Evolutionary conservation across 345 rosid species (phyloP).

Genomic region (Aquilaria sinensis): DNA sequence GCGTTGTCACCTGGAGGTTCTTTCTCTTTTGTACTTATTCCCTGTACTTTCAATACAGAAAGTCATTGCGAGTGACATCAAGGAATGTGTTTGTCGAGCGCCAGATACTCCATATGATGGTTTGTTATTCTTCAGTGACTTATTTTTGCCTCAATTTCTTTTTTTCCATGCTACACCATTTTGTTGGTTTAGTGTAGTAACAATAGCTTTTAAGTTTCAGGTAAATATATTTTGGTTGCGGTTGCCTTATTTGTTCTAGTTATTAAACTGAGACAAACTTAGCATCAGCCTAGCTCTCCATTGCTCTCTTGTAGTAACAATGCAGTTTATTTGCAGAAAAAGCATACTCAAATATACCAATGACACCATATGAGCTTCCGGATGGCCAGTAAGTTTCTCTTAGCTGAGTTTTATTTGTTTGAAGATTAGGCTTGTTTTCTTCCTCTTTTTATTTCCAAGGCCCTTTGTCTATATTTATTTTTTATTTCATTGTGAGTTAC

Average conservation of each 20-base stretch:
- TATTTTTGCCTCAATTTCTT: too few species aligned
- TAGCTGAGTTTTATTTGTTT: background rate
- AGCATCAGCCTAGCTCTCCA: too few species aligned
- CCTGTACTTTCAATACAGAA: conserved; percentile 47
- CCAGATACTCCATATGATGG: conserved; percentile 99
- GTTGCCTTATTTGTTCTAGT: too few species aligned
- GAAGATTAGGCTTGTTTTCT: background rate
- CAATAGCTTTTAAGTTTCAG: too few species aligned
- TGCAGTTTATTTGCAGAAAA: conserved; percentile 43
- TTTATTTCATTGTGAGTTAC: background rate
- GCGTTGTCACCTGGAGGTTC: conserved; percentile 2
- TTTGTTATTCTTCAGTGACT: conserved; percentile 20
- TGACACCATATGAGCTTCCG: conserved; percentile 97
- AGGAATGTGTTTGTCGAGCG: conserved; percentile 93
- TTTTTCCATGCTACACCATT: too few species aligned
- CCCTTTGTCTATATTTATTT: background rate
- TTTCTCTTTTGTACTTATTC: conserved; percentile 13
- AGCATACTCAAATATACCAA: conserved; percentile 92
- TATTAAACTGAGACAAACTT: too few species aligned
- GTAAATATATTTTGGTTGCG: too few species aligned
- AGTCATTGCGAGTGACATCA: conserved; percentile 92
- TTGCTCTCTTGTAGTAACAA: too few species aligned
- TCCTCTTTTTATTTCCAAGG: background rate
- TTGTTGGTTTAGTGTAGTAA: background rate
- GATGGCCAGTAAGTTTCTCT: conserved; percentile 93